Evolutionary conservation across 2,329 filamentous ascomycete species (phyloP).

Genomic region (Lachnellula suecica): DNA sequence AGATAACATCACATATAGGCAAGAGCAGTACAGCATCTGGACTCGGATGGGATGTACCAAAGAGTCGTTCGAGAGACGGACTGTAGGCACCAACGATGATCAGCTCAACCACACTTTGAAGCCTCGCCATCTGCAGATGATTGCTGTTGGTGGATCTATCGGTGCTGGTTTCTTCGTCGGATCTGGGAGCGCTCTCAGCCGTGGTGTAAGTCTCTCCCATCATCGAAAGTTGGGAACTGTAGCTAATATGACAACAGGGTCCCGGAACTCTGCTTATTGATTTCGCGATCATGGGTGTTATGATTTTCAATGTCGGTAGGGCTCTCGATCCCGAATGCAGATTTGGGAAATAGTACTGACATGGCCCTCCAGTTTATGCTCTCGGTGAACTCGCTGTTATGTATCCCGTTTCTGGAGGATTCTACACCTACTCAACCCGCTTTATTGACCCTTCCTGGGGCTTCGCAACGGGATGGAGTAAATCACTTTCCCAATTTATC

Average conservation of each 20-base stretch:
- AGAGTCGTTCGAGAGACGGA: no score
- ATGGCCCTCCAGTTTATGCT: constrained; percentile 87
- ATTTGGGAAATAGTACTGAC: no score
- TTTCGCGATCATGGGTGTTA: constrained; percentile 76
- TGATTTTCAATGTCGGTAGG: no score
- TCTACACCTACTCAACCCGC: constrained; percentile 89
- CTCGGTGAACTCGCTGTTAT: constrained; percentile 88
- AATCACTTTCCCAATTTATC: not conserved
- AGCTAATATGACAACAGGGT: no score
- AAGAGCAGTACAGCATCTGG: no score
- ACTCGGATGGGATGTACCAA: no score
- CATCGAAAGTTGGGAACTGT: no score
- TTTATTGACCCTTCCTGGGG: constrained; percentile 94
- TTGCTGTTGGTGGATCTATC: constrained; percentile 91
- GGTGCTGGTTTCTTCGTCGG: constrained; percentile 87
- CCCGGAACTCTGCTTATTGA: constrained; percentile 76
- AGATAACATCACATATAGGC: no score
- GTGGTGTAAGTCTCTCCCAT: no score
- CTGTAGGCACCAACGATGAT: no score
- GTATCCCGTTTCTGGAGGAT: constrained; percentile 89
- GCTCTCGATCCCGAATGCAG: no score
- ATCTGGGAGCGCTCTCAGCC: constrained; percentile 68
- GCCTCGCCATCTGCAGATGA: constrained; percentile 91
- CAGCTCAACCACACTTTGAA: no score
- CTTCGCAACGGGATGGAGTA: constrained; percentile 84